phyloP scores from a whole-genome alignment of 352 stramenopile genomes.

The Phytopythium boreale region DNA sequence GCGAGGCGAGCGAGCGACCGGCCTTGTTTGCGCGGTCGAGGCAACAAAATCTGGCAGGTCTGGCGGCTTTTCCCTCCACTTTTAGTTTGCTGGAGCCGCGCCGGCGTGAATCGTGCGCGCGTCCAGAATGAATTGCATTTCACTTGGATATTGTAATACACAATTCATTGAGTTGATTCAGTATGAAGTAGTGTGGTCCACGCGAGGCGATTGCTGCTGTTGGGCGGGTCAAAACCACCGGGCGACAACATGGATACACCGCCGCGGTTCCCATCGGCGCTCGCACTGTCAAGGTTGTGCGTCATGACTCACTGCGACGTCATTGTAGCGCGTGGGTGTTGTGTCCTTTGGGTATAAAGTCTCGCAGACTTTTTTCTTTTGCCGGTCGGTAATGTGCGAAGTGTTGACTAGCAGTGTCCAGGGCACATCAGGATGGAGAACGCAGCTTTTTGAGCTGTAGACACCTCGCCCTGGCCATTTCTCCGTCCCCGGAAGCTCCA shows the following conservation, averaged over 20 bases:
- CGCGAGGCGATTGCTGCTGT: not conserved
- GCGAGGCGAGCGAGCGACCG: not conserved
- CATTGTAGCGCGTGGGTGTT: not conserved
- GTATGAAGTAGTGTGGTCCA: not conserved
- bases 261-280: too few species aligned
- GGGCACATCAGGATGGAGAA: too few species aligned
- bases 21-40: not conserved
- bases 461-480: too few species aligned
- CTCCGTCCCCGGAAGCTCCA: too few species aligned
- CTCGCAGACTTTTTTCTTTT: constrained; percentile 6
- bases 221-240: too few species aligned
- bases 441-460: too few species aligned
- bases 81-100: constrained; percentile 10
- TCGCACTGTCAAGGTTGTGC: too few species aligned
- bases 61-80: constrained; percentile 3
- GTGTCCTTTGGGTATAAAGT: constrained; percentile 12
- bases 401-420: too few species aligned
- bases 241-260: constrained; percentile 7
- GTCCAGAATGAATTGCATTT: constrained; percentile 26
- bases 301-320: not conserved
- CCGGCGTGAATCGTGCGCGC: not conserved
- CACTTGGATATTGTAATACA: constrained; percentile 35
- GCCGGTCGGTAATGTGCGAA: too few species aligned
- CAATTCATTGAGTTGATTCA: constrained; percentile 59
- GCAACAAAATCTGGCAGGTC: constrained; percentile 7